Evolutionary conservation across 257 asterid species (phyloP).

Genomic region (Solanum pennellii): DNA sequence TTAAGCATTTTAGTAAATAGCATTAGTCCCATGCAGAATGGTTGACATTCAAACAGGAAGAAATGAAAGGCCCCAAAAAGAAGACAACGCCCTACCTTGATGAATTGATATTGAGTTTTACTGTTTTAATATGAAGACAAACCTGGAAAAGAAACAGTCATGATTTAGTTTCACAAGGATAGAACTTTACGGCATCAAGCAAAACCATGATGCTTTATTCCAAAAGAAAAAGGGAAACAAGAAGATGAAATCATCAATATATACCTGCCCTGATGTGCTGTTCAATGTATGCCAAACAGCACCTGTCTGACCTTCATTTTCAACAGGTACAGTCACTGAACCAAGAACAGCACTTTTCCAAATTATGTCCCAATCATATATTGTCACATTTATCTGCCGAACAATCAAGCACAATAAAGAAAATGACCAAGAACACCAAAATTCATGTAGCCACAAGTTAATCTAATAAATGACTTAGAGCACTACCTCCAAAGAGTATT

Average conservation of each 20-base stretch:
- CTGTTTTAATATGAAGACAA: conserved; percentile 67
- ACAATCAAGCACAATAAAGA: conserved; percentile 3
- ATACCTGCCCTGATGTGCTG: conserved; percentile 90
- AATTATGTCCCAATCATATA: conserved; percentile 83
- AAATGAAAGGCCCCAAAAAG: background rate
- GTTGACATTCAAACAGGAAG: background rate
- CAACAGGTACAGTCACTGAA: conserved; percentile 57
- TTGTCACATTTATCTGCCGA: conserved; percentile 70
- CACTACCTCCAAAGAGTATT: background rate
- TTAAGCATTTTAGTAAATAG: background rate
- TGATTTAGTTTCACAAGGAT: background rate
- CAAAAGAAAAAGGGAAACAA: background rate
- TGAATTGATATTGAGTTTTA: conserved; percentile 36
- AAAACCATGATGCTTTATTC: background rate
- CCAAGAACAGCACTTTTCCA: conserved; percentile 92
- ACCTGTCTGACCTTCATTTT: conserved; percentile 68
- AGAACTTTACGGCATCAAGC: background rate
- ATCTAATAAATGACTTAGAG: background rate
- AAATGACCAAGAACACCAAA: background rate
- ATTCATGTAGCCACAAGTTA: background rate
- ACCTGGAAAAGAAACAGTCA: conserved; percentile 42
- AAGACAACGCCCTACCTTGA: conserved; percentile 32
- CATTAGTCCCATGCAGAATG: background rate
- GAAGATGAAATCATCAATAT: background rate
- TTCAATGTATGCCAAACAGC: conserved; percentile 75